Evolutionary conservation across 192 early-diverging fungal species (phyloP).

Genomic region (Kickxella alabastrina): DNA sequence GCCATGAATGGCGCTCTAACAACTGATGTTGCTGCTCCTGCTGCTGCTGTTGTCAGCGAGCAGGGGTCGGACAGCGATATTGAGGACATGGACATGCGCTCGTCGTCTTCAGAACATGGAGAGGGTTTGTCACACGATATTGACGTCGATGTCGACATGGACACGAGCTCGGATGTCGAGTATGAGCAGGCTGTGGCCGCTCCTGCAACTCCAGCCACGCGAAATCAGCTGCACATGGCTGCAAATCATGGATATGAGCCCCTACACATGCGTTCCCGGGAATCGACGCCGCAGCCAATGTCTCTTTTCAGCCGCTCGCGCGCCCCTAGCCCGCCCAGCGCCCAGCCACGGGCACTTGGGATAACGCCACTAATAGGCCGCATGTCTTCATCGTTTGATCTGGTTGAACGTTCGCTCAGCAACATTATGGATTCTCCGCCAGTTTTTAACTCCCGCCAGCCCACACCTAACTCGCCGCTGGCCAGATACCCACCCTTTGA

Average conservation of each 20-base stretch:
- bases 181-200: conserved; percentile 2
- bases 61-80: background rate
- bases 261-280: background rate
- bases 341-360: conserved; percentile 12
- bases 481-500: background rate
- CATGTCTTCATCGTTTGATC: background rate
- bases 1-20: too few species aligned
- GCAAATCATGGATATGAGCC: too few species aligned
- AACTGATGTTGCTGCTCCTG: too few species aligned
- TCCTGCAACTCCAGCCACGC: background rate
- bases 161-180: conserved; percentile 33
- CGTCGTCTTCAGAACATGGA: background rate
- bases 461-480: background rate
- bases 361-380: background rate
- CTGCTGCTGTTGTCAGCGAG: background rate
- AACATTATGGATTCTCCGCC: background rate
- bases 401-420: background rate
- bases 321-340: conserved; percentile 38
- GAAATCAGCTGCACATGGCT: too few species aligned
- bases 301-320: conserved; percentile 25
- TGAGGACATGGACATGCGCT: conserved; percentile 11
- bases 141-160: conserved; percentile 35
- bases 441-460: background rate
- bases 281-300: conserved; percentile 3
- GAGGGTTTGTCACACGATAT: conserved; percentile 8